Evolutionary conservation across 345 rosid genomes (phyloP).

Genomic region (Syzygium jambos): DNA sequence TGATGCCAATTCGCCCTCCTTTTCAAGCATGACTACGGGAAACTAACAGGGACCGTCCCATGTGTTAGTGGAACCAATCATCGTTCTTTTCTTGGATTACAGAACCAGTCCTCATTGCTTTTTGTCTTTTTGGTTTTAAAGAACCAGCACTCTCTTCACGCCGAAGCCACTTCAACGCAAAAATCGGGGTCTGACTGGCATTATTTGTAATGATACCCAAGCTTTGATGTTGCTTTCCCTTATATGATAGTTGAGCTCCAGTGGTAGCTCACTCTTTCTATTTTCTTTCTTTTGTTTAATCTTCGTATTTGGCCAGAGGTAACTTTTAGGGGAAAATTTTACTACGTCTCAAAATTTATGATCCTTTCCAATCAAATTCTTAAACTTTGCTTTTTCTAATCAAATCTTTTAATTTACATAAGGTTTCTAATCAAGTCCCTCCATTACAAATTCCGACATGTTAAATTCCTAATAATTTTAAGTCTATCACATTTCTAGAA

Average conservation of each 20-base stretch:
- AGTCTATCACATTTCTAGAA: neutral
- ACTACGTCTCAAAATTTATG: neutral
- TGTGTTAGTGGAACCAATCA: neutral
- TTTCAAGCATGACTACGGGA: neutral
- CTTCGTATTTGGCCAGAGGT: neutral
- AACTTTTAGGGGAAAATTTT: neutral
- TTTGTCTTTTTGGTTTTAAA: neutral
- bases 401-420: neutral
- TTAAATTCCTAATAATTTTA: neutral
- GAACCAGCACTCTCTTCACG: neutral
- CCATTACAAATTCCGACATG: neutral
- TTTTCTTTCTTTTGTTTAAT: neutral
- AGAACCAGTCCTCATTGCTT: neutral
- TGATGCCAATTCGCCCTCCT: neutral
- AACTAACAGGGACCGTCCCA: neutral
- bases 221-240: neutral
- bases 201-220: neutral
- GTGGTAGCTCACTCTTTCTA: neutral
- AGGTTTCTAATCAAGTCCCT: neutral
- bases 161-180: neutral
- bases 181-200: neutral
- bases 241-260: neutral
- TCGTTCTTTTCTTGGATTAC: neutral
- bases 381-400: neutral
- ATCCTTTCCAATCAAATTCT: neutral